Conservation (phyloP, 345 rosid species). For the Eucalyptus regnans region DNA sequence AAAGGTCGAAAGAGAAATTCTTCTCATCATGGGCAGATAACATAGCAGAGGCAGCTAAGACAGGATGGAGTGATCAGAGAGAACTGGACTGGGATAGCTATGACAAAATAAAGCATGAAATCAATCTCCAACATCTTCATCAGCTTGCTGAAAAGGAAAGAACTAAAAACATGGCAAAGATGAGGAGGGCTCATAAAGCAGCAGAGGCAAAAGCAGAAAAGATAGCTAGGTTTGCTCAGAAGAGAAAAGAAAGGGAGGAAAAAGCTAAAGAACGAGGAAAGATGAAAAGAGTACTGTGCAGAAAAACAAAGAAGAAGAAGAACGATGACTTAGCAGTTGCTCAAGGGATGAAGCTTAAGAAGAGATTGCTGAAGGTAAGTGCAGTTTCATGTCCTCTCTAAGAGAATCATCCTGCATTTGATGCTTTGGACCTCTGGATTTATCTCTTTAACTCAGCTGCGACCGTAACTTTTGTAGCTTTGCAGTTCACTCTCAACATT, state of each 20-base stretch:
- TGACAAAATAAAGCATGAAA: constrained; percentile 35
- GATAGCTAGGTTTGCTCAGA: constrained; percentile 35
- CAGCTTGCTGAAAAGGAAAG: constrained; percentile 29
- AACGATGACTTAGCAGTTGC: constrained; percentile 7
- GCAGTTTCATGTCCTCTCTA: not conserved
- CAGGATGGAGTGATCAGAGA: constrained; percentile 43
- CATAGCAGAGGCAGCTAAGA: constrained; percentile 61
- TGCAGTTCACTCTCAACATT: not conserved
- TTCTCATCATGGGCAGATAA: constrained; percentile 33
- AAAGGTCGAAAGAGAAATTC: constrained; percentile 31
- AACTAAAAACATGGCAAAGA: constrained; percentile 30
- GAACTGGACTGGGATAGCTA: constrained; percentile 73
- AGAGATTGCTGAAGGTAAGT: constrained; percentile 55
- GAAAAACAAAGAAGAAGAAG: constrained; percentile 11
- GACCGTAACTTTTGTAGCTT: not conserved
- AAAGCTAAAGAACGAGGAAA: constrained; percentile 15
- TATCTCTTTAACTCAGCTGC: not conserved
- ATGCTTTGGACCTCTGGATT: not conserved
- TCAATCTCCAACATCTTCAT: constrained; percentile 27
- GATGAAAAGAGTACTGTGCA: constrained; percentile 7
- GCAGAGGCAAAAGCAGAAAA: constrained; percentile 41
- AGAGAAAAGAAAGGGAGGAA: constrained; percentile 33
- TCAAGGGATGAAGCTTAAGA: constrained; percentile 26
- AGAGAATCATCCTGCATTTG: not conserved
- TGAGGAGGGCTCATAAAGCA: constrained; percentile 26